Conservation (phyloP, 1,139 yeast species). For the Candida pseudoviswanathii region DNA sequence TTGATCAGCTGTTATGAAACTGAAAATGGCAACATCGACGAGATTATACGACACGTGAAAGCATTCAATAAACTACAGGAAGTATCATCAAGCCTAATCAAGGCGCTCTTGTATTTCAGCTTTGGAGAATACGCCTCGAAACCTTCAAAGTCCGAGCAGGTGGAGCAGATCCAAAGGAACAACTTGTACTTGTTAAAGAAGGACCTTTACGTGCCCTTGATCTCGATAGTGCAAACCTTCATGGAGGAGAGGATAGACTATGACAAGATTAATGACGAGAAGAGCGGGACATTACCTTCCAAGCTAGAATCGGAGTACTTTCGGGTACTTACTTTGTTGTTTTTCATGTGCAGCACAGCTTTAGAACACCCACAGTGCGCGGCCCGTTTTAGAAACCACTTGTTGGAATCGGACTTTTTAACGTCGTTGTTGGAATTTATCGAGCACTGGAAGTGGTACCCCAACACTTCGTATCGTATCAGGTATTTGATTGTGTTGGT, state of each 20-base stretch:
- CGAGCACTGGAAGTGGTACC: slow-evolving; percentile 69
- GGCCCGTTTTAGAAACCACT: slow-evolving; percentile 18
- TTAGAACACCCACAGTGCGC: slow-evolving; percentile 21
- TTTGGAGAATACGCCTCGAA: slow-evolving; percentile 45
- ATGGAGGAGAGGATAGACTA: slow-evolving; percentile 18
- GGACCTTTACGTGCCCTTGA: slow-evolving; percentile 16
- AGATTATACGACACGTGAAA: slow-evolving; percentile 3
- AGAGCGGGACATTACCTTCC: slow-evolving; percentile 1
- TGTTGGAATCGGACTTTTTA: slow-evolving; percentile 40
- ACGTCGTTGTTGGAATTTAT: slow-evolving; percentile 50
- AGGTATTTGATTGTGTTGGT: slow-evolving; percentile 59
- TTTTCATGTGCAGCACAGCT: slow-evolving; percentile 43
- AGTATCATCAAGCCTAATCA: slow-evolving; percentile 7
- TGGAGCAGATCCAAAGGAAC: slow-evolving; percentile 27
- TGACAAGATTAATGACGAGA: slow-evolving; percentile 12
- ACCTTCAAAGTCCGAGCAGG: slow-evolving; percentile 35
- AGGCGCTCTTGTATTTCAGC: slow-evolving; percentile 34
- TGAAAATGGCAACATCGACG: slow-evolving; percentile 2
- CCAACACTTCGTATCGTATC: slow-evolving; percentile 27
- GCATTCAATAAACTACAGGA: slow-evolving; percentile 2
- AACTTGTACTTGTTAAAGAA: slow-evolving; percentile 12
- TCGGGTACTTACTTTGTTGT: slow-evolving; percentile 54
- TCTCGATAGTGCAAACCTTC: slow-evolving; percentile 17
- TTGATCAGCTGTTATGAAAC: slow-evolving; percentile 17
- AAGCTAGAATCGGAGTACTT: slow-evolving; percentile 26